Percentiles rank a stretch among this genome's conserved stretches.
These are phyloP conservation scores for Fragilaria radians DNA, from an alignment of 108 stramenopile species.

Conservation along the genomic window DNA sequence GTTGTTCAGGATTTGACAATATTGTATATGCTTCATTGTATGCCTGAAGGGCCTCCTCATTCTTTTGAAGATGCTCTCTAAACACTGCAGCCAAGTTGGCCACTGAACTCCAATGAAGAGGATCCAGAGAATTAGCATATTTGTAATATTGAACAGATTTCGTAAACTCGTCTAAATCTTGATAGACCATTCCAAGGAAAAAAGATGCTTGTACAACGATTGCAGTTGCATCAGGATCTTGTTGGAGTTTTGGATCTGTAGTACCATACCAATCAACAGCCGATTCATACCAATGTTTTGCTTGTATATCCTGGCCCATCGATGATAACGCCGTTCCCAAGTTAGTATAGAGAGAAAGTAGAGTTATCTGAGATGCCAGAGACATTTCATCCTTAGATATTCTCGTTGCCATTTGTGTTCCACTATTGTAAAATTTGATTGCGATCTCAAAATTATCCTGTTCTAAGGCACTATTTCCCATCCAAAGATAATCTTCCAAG, in stretches of 20 bases:
- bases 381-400: neutral
- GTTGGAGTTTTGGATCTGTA: no score
- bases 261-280: no score
- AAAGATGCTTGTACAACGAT: slow-evolving; percentile 47
- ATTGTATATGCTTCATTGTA: slow-evolving; percentile 69
- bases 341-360: slow-evolving; percentile 46
- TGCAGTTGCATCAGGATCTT: slow-evolving; percentile 16
- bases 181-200: slow-evolving; percentile 62
- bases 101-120: slow-evolving; percentile 48
- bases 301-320: slow-evolving; percentile 17
- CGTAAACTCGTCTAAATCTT: slow-evolving; percentile 28
- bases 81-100: slow-evolving; percentile 61
- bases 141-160: slow-evolving; percentile 36
- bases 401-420: slow-evolving; percentile 12
- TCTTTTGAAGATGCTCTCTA: slow-evolving; percentile 41
- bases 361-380: slow-evolving; percentile 25
- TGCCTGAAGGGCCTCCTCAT: slow-evolving; percentile 45
- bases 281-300: slow-evolving; percentile 6
- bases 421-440: slow-evolving; percentile 22
- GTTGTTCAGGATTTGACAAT: slow-evolving; percentile 24
- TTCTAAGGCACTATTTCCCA: slow-evolving; percentile 9
- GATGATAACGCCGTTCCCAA: slow-evolving; percentile 39
- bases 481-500: slow-evolving; percentile 19
- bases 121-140: slow-evolving; percentile 43
- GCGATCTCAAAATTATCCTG: slow-evolving; percentile 10